Evolutionary conservation across 257 asterid genomes (phyloP).

Genomic region (Fraxinus anomala): DNA sequence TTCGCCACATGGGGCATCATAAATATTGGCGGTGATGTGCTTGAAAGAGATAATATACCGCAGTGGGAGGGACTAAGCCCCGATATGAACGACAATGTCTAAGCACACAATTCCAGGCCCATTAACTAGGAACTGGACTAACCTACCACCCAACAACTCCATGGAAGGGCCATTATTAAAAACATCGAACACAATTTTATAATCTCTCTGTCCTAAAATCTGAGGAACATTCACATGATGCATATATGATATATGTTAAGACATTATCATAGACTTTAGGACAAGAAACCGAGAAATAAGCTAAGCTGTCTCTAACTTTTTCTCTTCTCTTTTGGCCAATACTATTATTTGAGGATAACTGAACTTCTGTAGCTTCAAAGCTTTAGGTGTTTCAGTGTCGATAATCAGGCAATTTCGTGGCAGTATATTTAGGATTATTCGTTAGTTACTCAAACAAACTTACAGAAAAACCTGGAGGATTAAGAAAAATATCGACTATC

Average conservation of each 20-base stretch:
- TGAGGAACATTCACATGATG: constrained; percentile 57
- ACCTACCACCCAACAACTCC: constrained; percentile 33
- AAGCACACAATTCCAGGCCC: constrained; percentile 22
- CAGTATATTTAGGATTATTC: background rate
- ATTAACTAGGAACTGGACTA: constrained; percentile 50
- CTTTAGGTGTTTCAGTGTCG: background rate
- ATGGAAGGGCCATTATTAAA: constrained; percentile 34
- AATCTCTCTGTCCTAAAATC: constrained; percentile 21
- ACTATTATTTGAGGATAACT: background rate
- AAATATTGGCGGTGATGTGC: constrained; percentile 30
- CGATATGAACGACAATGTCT: constrained; percentile 20
- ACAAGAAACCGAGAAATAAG: background rate
- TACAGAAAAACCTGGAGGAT: constrained; percentile 17
- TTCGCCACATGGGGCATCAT: constrained; percentile 37
- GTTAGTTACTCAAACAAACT: constrained; percentile 6
- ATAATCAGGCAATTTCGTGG: background rate
- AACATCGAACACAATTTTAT: constrained; percentile 19
- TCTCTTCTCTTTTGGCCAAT: background rate
- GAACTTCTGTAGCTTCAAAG: background rate
- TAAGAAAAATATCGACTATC: background rate
- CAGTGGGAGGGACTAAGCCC: constrained; percentile 32
- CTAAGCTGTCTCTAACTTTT: background rate
- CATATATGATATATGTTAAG: constrained; percentile 10
- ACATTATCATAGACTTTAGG: constrained; percentile 25
- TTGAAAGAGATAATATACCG: constrained; percentile 23